Percentiles rank a stretch among this genome's conserved stretches.
phyloP scores from a whole-genome alignment of 371 early-diverging fungal genomes.

The Mucor indicus region DNA sequence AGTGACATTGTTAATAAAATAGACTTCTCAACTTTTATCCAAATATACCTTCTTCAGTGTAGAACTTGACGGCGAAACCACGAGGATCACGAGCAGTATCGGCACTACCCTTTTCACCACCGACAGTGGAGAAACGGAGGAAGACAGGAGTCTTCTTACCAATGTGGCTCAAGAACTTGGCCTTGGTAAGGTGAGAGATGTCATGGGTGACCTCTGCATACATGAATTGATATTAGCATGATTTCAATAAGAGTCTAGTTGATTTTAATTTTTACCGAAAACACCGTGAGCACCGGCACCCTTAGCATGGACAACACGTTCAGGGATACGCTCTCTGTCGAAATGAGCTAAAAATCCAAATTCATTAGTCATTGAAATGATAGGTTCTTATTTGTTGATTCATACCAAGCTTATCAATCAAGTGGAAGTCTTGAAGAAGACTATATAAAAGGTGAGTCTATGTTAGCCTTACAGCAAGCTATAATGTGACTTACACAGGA shows the following conservation, averaged over 20 bases:
- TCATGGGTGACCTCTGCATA: conserved; percentile 69
- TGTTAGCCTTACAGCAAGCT: not conserved
- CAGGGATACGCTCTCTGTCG: conserved; percentile 78
- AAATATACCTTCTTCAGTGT: conserved; percentile 65
- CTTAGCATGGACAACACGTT: conserved; percentile 48
- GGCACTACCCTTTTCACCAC: conserved; percentile 72
- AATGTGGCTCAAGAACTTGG: conserved; percentile 69
- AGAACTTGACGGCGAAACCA: conserved; percentile 78
- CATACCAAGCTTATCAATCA: conserved; percentile 68
- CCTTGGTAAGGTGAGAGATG: conserved; percentile 65
- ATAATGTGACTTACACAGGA: conserved; percentile 26
- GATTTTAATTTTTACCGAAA: conserved; percentile 49
- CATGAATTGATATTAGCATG: conserved; percentile 15
- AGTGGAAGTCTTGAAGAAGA: conserved; percentile 71
- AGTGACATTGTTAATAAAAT: not conserved
- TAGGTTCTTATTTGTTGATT: not conserved
- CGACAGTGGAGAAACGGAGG: conserved; percentile 79
- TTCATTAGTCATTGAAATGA: conserved; percentile 2
- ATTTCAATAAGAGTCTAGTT: not conserved
- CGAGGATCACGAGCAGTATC: conserved; percentile 80
- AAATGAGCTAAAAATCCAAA: conserved; percentile 57
- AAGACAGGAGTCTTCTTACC: conserved; percentile 82
- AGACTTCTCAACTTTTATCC: not conserved
- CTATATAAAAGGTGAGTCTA: conserved; percentile 1
- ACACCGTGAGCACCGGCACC: conserved; percentile 62